Evolutionary conservation across 208 protist species (phyloP).

Genomic region (Leishmania turanica): DNA sequence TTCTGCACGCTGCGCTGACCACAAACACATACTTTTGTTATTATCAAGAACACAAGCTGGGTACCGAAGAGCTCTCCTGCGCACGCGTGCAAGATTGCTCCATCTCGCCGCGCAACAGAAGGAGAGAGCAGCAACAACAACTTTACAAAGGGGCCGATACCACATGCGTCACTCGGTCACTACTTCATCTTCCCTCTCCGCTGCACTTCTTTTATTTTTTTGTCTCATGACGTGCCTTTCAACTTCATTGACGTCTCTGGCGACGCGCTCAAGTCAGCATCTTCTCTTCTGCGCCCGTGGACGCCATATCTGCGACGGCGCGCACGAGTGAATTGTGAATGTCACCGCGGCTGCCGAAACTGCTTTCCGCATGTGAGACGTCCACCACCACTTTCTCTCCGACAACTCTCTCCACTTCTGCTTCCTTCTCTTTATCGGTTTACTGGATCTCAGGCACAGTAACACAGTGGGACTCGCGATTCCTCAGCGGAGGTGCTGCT

Average conservation of each 20-base stretch:
- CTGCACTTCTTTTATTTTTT: background rate
- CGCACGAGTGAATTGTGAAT: no score
- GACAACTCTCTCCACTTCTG: background rate
- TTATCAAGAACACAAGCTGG: background rate
- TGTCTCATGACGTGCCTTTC: background rate
- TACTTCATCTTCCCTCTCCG: background rate
- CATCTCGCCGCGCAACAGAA: background rate
- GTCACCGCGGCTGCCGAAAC: background rate
- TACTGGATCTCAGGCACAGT: background rate
- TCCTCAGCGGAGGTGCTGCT: background rate
- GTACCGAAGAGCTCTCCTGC: background rate
- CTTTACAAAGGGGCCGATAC: background rate
- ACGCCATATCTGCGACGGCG: background rate
- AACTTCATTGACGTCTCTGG: background rate
- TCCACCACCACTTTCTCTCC: background rate
- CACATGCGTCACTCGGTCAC: background rate
- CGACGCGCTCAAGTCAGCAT: background rate
- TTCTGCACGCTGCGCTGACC: constrained; percentile 48
- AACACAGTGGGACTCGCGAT: background rate
- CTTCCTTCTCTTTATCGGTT: constrained; percentile 1
- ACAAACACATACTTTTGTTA: background rate
- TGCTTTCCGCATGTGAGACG: background rate
- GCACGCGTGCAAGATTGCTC: background rate
- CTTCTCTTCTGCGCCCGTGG: background rate
- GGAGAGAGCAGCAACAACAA: background rate